phyloP scores from a whole-genome alignment of 768 basidiomycete species.

The Lactifluus rugatus region DNA sequence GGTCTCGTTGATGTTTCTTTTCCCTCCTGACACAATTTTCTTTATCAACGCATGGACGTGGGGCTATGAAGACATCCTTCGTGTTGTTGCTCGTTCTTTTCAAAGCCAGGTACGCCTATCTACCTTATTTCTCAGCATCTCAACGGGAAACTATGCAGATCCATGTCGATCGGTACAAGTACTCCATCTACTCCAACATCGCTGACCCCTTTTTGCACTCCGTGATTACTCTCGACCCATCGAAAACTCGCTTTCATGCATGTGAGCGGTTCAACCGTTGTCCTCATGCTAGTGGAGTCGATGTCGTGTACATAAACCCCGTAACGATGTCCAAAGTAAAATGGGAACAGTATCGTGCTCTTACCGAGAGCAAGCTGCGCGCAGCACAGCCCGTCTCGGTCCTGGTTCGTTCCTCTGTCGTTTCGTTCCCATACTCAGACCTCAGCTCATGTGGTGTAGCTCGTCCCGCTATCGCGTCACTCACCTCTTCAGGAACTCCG shows the following conservation, averaged over 20 bases:
- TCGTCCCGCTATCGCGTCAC: constrained; percentile 78
- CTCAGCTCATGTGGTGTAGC: constrained; percentile 34
- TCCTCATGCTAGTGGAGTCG: constrained; percentile 34
- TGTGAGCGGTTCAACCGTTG: constrained; percentile 83
- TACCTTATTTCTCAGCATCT: background rate
- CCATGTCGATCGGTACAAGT: constrained; percentile 87
- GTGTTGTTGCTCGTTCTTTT: constrained; percentile 62
- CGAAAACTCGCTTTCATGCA: constrained; percentile 78
- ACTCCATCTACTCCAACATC: constrained; percentile 46
- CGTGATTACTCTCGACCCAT: constrained; percentile 51
- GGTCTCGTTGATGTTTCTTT: constrained; percentile 56
- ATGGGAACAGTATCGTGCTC: constrained; percentile 42
- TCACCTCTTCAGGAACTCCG: constrained; percentile 82
- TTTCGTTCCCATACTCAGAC: background rate
- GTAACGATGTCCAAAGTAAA: constrained; percentile 53
- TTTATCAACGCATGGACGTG: constrained; percentile 94
- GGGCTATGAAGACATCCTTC: constrained; percentile 90
- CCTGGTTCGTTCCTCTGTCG: constrained; percentile 41
- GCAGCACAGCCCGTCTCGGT: constrained; percentile 41
- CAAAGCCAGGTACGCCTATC: constrained; percentile 40
- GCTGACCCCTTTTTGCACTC: constrained; percentile 52
- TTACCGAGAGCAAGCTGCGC: constrained; percentile 36
- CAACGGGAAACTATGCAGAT: constrained; percentile 38
- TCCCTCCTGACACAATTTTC: constrained; percentile 60
- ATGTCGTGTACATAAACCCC: constrained; percentile 79